A percentile compares a stretch with the other conserved stretches of the same genome.
Conservation (phyloP, 306 rosid species). For the Cyamopsis tetragonoloba region DNA sequence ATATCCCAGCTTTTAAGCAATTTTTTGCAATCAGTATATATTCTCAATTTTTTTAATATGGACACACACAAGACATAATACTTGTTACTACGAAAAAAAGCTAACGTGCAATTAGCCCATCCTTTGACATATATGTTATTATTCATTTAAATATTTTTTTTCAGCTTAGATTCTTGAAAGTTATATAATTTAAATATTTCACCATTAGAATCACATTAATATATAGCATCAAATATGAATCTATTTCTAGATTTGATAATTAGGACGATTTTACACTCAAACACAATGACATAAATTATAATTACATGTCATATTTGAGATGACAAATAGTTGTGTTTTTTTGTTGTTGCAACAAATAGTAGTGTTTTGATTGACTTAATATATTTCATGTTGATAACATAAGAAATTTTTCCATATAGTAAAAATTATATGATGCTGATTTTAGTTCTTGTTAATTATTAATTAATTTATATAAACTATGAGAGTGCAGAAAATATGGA, state of each 20-base stretch:
- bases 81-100: no score
- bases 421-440: background rate
- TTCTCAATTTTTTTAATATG: no score
- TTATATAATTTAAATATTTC: background rate
- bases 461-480: no score
- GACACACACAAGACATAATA: no score
- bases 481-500: slow-evolving; percentile 59
- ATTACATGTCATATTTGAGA: no score
- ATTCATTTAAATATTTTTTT: background rate
- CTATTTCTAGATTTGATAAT: background rate
- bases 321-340: no score
- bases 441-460: no score
- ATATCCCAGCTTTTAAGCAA: no score
- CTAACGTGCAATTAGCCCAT: background rate
- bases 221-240: background rate
- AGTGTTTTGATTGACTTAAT: background rate
- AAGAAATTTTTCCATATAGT: background rate
- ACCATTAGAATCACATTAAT: background rate
- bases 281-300: background rate
- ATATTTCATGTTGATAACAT: background rate
- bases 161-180: background rate
- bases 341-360: no score
- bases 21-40: no score
- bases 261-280: background rate
- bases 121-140: background rate